Evolutionary conservation across 805 yeast genomes (phyloP), one percentile per base, ranked within the genome.

Genomic region (Yamadazyma akitaensis): DNA sequence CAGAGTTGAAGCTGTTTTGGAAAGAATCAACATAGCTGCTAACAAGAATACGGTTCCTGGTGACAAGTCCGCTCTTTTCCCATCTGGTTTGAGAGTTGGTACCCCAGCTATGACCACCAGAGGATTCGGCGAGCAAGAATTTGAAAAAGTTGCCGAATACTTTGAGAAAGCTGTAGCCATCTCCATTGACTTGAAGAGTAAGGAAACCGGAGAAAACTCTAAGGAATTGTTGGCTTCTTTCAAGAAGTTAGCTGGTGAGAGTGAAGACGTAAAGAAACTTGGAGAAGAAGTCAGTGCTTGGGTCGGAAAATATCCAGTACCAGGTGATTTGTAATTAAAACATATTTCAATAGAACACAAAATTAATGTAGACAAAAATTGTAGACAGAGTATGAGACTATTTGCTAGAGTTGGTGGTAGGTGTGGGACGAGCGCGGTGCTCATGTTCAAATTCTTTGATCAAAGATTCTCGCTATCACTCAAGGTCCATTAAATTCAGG

Each of bases 21-120:
- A 94, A 75, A 83, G 85, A 65, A 82, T 88, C 61, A 91, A 92
- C 80, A 89, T 94, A 64, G 97, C 98, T 36, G 81, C 90, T 58
- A 94, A 94, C 82, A 94, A 94, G 76, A 94, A 94, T 81, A 85
- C 99, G 40, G 89, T 92, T 55, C 98, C 99, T 53, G 97, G 97
- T 65, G 99, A 92, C 74, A 88, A 86, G 72, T 86, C 96, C 38
- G 98, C 98, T 44, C 79, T 92, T 54, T 92, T 90, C 54, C 98
- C 99, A 65, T 92, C 96, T 60, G 99, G 99, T 67, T 82, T 92
- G 55, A 87, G 99, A 75, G 85, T 92, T 52, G 99, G 99, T 63
- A 87, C 99, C 43, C 99, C 99, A 55, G 97, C 97, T 48, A 92
- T 92, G 98, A 82, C 97, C 54, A 88, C 97, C 49, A 88, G 99